Evolutionary conservation across 2,329 filamentous ascomycete species (phyloP).

Genomic region (Tolypocladium guangdongense): DNA sequence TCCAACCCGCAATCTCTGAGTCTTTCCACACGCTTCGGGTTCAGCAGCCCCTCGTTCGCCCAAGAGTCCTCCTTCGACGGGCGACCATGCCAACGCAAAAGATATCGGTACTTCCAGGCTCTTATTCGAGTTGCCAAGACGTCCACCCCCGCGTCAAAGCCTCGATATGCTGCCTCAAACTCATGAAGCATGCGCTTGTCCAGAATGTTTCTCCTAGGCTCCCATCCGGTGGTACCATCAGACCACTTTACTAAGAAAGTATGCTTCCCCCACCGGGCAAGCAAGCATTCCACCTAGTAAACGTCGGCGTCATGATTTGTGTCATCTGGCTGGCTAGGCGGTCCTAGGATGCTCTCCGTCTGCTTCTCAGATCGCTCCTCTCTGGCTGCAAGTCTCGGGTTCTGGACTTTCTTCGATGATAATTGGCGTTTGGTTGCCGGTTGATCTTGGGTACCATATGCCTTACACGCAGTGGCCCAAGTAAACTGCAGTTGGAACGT

Average conservation of each 20-base stretch:
- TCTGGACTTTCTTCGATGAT: too few relatives aligned
- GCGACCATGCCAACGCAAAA: conserved; percentile 4
- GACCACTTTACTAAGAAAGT: neutral
- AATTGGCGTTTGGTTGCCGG: too few relatives aligned
- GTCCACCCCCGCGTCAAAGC: conserved; percentile 1
- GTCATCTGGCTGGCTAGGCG: too few relatives aligned
- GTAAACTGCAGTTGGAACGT: neutral
- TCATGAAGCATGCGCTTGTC: conserved; percentile 2
- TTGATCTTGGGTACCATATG: too few relatives aligned
- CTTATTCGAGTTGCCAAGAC: conserved; percentile 1
- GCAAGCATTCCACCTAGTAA: neutral
- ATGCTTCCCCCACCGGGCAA: neutral
- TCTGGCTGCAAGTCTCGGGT: too few relatives aligned
- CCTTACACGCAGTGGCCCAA: too few relatives aligned
- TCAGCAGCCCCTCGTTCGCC: conserved; percentile 1
- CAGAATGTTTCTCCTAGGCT: neutral
- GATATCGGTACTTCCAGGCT: conserved; percentile 1
- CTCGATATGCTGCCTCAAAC: conserved; percentile 3
- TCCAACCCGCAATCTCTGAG: neutral
- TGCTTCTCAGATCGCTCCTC: too few relatives aligned
- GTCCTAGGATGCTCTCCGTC: too few relatives aligned
- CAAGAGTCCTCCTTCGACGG: conserved; percentile 3
- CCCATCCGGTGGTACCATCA: neutral
- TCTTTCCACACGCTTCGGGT: neutral
- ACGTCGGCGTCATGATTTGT: neutral